Conservation (phyloP, 2,329 filamentous ascomycete species). For the Fusarium sacchari region DNA sequence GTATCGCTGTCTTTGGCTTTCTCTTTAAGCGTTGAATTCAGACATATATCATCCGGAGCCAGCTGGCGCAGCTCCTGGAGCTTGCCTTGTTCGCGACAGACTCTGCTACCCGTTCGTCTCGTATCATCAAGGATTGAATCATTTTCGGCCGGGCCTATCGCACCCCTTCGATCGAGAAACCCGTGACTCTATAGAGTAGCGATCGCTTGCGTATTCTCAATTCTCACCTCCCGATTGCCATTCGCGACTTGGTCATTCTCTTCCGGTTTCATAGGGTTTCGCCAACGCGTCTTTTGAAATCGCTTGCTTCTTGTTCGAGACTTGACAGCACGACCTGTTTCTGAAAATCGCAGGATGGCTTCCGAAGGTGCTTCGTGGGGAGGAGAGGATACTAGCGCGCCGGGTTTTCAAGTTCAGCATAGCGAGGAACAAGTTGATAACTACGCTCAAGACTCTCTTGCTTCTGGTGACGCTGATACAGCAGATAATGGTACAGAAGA, state of each 20-base stretch:
- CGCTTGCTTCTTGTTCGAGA: constrained; percentile 19
- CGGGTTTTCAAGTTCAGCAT: constrained; percentile 66
- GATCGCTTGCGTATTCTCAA: neutral
- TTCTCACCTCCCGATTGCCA: neutral
- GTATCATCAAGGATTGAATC: constrained; percentile 15
- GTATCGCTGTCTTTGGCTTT: neutral
- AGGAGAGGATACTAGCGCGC: constrained; percentile 63
- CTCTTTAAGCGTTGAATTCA: neutral
- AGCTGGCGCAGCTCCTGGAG: constrained; percentile 29
- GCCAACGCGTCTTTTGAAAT: constrained; percentile 21
- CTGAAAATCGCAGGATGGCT: constrained; percentile 46
- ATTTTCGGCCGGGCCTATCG: neutral
- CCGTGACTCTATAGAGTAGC: neutral
- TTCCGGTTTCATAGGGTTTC: constrained; percentile 4
- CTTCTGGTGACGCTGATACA: constrained; percentile 62
- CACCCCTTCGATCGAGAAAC: constrained; percentile 4
- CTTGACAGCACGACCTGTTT: neutral
- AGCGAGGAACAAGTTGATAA: constrained; percentile 66
- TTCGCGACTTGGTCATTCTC: constrained; percentile 7
- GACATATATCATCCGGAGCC: constrained; percentile 6
- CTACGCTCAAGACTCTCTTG: constrained; percentile 58
- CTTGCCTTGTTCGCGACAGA: constrained; percentile 35
- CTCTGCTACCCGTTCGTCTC: constrained; percentile 15
- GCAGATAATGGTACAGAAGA: constrained; percentile 61
- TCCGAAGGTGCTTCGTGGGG: constrained; percentile 60